Base-by-base conservation (phyloP, 768 basidiomycete genomes). In the Suillus weaverae region DNA sequence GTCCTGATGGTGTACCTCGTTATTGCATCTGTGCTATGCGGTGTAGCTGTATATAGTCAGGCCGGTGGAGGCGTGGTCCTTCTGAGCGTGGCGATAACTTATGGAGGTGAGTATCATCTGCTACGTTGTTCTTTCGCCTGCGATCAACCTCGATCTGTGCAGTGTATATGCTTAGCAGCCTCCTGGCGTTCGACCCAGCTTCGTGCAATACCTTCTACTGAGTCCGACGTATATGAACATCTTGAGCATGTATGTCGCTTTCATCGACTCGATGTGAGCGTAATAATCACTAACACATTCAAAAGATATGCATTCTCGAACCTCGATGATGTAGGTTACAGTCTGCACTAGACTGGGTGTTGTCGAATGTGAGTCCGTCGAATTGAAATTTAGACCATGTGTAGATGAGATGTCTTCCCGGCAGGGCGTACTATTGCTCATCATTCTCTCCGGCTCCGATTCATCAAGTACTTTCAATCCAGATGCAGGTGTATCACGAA, bases 151-250 rank as follows among this genome's bases (percentile, higher is more conserved):
- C 35, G 16, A 46, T 33, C 22, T 60, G 1, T 26, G n/a, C 62
- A 89, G 89, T 91, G 44, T 97, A 92, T 76, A 80, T 90, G 6
- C 79, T 90, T 41, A 85, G 91, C 51, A 90, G 90, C 66, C 68
- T 97, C 44, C 79, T 98, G 46, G 93, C 94, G 0, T 85, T 96
- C 64, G 97, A 99, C 76, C 96, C 10, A 95, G 92, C 70, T 95
- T 95, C 72, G 69, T 89, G 16, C 94, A 93, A 59, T 99, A 97
- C 72, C 77, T 98, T 72, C 79, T 98, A 22, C 84, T 97, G 62
- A 92, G 89, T 3, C 94, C 95, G 33, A 88, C 86, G 33, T 92
- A 91, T 68, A 84, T 92, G 72, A 91, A 90, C 72, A 81, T 92
- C 65, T 76, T 92, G 62, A 89, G 87, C 74, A 88, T 95, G 89